Base-by-base conservation (phyloP, 2,329 filamentous ascomycete genomes). In the Pyricularia pennisetigena region DNA sequence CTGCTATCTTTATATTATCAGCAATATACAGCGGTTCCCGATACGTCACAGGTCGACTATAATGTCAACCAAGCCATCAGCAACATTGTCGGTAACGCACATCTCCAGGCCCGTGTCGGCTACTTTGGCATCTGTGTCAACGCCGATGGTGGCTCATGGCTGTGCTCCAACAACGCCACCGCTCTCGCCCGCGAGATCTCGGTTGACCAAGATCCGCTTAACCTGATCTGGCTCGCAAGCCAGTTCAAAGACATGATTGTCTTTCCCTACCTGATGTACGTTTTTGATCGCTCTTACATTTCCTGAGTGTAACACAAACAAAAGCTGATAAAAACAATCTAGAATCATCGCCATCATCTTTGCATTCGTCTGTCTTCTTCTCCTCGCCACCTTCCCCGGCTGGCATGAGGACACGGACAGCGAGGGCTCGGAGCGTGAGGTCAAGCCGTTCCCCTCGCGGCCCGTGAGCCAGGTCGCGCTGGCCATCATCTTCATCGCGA, bases 211-310 rank as follows among this genome's bases (percentile, higher is more conserved):
- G 95, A 99, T 80, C 95, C 95, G 57, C 83, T 99, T 75, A 99
- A 99, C 79, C 82, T 99, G 75, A 94, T 99, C 74, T 99, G 94
- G 95, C 87, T 99, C 68, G 94, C 95, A 28, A 90, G 90, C 73
- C 97, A 97, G 72, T 99, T 99, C 82, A 98, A 98, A 79, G 93
- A 98, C 79, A 94, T 94, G 80, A 95, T 99, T 77, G 94, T 99
- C 63, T 99, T 99, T 77, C 95, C 95, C 10, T 99, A 98, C 76
- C 82, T 99, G 24, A 90, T 99, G 91, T 95, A 79, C 83, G 91
- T 82, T 35, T 62, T 63, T 32, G 29, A 29, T 5, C 5, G 14
- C 49, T 8, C 7, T 10, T 41, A 12, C n/a, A 14, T 7, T 8
- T 20, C 8, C 12, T 6, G 16, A n/a, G n/a, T n/a, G 12, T 1